A percentile compares a stretch with the other conserved stretches of the same genome.
Evolutionary conservation across 2,329 filamentous ascomycete genomes (phyloP).

Genomic region (Beauveria scarabaeidicola): DNA sequence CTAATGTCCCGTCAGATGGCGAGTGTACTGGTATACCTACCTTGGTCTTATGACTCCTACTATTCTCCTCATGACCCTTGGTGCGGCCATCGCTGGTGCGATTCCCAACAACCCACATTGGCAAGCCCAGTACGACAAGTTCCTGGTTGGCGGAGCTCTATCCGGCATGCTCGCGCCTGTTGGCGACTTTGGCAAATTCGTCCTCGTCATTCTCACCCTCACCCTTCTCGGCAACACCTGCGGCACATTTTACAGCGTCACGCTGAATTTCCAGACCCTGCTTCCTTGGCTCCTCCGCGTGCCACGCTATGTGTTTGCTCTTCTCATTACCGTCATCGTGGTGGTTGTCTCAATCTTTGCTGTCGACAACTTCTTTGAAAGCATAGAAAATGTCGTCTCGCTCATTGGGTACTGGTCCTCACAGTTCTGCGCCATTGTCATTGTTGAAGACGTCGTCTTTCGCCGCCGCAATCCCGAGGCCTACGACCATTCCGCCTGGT

Average conservation of each 20-base stretch:
- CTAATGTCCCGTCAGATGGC: conserved; percentile 20
- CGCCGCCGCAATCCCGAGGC: conserved; percentile 33
- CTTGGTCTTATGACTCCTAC: conserved; percentile 46
- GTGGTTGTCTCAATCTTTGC: conserved; percentile 51
- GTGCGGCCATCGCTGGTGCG: conserved; percentile 55
- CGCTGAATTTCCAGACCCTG: conserved; percentile 56
- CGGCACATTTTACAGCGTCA: conserved; percentile 53
- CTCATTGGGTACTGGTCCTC: conserved; percentile 53
- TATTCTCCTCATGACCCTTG: conserved; percentile 52
- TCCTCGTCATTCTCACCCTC: conserved; percentile 49
- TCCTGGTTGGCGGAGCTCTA: conserved; percentile 49
- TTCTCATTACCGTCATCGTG: conserved; percentile 49
- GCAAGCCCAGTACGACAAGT: conserved; percentile 43
- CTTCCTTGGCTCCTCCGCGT: conserved; percentile 46
- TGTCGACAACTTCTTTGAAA: conserved; percentile 47
- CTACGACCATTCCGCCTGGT: conserved; percentile 41
- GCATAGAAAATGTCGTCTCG: conserved; percentile 47
- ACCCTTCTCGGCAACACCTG: conserved; percentile 51
- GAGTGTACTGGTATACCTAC: conserved; percentile 49
- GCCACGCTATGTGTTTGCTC: conserved; percentile 48
- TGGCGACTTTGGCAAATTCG: conserved; percentile 53
- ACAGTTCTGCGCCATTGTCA: conserved; percentile 42
- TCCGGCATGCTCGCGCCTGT: conserved; percentile 49
- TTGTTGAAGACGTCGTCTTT: conserved; percentile 40
- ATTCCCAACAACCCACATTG: conserved; percentile 45